A percentile compares a stretch with the other conserved stretches of the same genome.
Evolutionary conservation across 1,139 yeast genomes (phyloP).

Genomic region (Spencermartinsiella ligniputridi): DNA sequence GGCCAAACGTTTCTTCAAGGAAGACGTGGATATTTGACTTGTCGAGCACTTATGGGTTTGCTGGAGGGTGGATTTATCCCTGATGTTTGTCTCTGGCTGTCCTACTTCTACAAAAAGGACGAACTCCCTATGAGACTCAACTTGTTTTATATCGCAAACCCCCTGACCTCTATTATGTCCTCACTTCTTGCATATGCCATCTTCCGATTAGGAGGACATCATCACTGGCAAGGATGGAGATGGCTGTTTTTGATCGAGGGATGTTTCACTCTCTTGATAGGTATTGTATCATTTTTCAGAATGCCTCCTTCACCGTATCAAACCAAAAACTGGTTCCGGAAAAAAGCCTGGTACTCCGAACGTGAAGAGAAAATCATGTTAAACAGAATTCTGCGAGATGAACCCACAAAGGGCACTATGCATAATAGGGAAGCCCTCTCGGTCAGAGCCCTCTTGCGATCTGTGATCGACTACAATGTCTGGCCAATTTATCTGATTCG

Average conservation of each 20-base stretch:
- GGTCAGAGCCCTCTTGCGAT: constrained; percentile 36
- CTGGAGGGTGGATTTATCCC: constrained; percentile 56
- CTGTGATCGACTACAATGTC: constrained; percentile 49
- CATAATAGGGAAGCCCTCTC: constrained; percentile 55
- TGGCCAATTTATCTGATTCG: constrained; percentile 56
- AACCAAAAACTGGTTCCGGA: constrained; percentile 44
- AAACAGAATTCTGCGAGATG: constrained; percentile 57
- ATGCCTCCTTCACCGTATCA: constrained; percentile 63
- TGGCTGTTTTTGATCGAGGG: constrained; percentile 69
- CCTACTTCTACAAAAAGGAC: constrained; percentile 47
- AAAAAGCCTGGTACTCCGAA: constrained; percentile 56
- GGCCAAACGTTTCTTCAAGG: constrained; percentile 41
- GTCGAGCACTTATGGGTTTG: constrained; percentile 45
- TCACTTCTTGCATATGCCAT: constrained; percentile 45
- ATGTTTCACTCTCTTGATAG: constrained; percentile 49
- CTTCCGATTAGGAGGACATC: constrained; percentile 39
- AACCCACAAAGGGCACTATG: constrained; percentile 64
- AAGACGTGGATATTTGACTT: constrained; percentile 37
- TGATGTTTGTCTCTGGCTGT: constrained; percentile 47
- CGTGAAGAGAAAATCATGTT: constrained; percentile 56
- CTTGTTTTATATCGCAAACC: constrained; percentile 41
- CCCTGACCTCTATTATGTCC: constrained; percentile 28
- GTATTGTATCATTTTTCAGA: constrained; percentile 42
- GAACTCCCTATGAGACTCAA: constrained; percentile 47
- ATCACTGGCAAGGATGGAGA: constrained; percentile 50